phyloP scores from a whole-genome alignment of 345 rosid genomes.

The rapeseed (Brassica napus) region DNA sequence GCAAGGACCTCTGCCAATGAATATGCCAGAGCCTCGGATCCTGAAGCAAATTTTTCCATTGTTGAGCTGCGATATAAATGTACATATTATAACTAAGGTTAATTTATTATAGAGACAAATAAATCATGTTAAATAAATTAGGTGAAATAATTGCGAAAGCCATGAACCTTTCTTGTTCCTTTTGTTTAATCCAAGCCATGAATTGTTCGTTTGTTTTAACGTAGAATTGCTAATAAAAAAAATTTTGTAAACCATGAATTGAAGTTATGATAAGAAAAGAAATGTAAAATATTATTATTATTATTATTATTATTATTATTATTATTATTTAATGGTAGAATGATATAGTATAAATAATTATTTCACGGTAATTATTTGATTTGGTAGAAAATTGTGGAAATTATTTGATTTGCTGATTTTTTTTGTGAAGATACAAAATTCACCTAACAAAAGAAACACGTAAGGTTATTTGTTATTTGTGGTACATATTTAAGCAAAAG shows the following conservation, averaged over 20 bases:
- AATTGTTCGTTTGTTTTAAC: background rate
- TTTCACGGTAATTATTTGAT: background rate
- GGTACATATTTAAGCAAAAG: background rate
- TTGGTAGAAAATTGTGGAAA: background rate
- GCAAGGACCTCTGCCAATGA: conserved; percentile 65
- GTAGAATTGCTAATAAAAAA: background rate
- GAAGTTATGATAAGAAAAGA: background rate
- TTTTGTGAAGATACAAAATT: background rate
- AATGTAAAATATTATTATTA: background rate
- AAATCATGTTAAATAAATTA: background rate
- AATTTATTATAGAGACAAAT: background rate
- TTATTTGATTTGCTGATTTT: background rate
- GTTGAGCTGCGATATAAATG: conserved; percentile 50
- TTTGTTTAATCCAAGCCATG: background rate
- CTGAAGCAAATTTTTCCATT: conserved; percentile 64
- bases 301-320: background rate
- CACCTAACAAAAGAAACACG: background rate
- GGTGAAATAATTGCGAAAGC: background rate
- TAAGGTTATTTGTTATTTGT: background rate
- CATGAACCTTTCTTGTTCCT: background rate
- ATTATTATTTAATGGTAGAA: background rate
- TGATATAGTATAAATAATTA: background rate
- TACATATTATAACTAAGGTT: background rate
- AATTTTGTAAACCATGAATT: background rate
- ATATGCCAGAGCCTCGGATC: conserved; percentile 62